A percentile compares a stretch with the other conserved stretches of the same genome.
Evolutionary conservation across 169 alveolate genomes (phyloP).

Genomic region (Cryptosporidium bovis): DNA sequence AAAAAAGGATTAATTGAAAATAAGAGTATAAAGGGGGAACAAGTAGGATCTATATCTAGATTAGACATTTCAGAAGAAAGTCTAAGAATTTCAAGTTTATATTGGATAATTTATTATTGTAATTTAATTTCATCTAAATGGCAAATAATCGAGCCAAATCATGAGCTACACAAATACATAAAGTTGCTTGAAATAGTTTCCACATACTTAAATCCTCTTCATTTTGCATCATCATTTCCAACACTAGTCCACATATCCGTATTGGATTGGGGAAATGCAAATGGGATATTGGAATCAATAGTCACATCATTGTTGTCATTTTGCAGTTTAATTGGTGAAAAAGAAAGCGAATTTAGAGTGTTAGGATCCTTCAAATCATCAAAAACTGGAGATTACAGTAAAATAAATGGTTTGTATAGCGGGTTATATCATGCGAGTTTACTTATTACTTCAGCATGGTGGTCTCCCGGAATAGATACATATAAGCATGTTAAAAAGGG

Average conservation of each 20-base stretch:
- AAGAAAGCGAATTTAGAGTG: not conserved
- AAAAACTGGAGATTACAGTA: not conserved
- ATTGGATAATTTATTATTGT: conserved; percentile 51
- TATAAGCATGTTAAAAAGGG: conserved; percentile 9
- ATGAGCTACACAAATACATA: conserved; percentile 13
- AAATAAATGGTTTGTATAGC: conserved; percentile 21
- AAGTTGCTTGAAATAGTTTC: conserved; percentile 25
- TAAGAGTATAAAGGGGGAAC: not conserved
- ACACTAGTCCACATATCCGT: conserved; percentile 39
- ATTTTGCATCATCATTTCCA: conserved; percentile 47
- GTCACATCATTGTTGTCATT: conserved; percentile 33
- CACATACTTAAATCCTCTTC: conserved; percentile 52
- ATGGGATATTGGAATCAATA: conserved; percentile 34
- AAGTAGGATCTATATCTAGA: not conserved
- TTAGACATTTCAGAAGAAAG: not conserved
- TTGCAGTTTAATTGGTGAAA: conserved; percentile 5
- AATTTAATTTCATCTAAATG: conserved; percentile 57
- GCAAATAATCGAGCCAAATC: conserved; percentile 60
- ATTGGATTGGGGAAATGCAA: conserved; percentile 57
- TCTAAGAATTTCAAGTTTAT: conserved; percentile 14
- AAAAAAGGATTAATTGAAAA: conserved; percentile 1
- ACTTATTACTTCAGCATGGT: conserved; percentile 53
- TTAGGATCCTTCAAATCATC: not conserved
- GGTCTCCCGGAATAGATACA: conserved; percentile 75
- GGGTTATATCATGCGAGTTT: conserved; percentile 47